Evolutionary conservation across 768 basidiomycete species (phyloP).

Genomic region (Crucibulum laeve): DNA sequence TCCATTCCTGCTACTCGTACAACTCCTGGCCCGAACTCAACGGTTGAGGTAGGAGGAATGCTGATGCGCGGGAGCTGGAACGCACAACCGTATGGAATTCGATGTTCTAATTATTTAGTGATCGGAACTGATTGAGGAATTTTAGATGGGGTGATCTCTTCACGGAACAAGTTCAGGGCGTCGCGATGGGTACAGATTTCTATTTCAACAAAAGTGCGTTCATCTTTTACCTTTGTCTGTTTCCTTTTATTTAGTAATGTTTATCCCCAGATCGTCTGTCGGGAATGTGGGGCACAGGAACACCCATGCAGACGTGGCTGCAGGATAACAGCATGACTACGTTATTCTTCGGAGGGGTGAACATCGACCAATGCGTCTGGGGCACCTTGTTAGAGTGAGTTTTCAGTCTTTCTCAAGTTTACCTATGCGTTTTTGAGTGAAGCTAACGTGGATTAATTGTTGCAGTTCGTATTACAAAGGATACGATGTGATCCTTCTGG

Average conservation of each 20-base stretch:
- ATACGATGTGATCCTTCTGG: conserved; percentile 27
- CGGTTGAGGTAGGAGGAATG: conserved; percentile 22
- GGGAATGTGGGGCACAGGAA: conserved; percentile 28
- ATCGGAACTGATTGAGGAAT: background rate
- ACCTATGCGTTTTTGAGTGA: background rate
- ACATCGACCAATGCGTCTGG: conserved; percentile 30
- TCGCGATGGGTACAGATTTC: conserved; percentile 25
- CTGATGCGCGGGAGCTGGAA: conserved; percentile 27
- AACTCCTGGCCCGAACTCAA: conserved; percentile 16
- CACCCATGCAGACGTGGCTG: conserved; percentile 27
- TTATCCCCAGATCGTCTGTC: conserved; percentile 22
- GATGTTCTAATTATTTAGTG: background rate
- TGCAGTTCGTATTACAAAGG: conserved; percentile 26
- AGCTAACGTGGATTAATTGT: background rate
- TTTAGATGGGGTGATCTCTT: conserved; percentile 20
- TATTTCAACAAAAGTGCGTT: conserved; percentile 28
- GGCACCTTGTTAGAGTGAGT: conserved; percentile 25
- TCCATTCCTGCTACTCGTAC: conserved; percentile 14
- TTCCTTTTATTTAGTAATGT: background rate
- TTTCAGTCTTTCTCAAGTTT: background rate
- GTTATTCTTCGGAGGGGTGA: conserved; percentile 27
- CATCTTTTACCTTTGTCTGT: background rate
- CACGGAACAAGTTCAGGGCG: conserved; percentile 20
- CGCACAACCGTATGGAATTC: conserved; percentile 20
- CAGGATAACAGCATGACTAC: conserved; percentile 28